Conservation (phyloP, 164 flowering plant genomes). For the Akebia trifoliata region DNA sequence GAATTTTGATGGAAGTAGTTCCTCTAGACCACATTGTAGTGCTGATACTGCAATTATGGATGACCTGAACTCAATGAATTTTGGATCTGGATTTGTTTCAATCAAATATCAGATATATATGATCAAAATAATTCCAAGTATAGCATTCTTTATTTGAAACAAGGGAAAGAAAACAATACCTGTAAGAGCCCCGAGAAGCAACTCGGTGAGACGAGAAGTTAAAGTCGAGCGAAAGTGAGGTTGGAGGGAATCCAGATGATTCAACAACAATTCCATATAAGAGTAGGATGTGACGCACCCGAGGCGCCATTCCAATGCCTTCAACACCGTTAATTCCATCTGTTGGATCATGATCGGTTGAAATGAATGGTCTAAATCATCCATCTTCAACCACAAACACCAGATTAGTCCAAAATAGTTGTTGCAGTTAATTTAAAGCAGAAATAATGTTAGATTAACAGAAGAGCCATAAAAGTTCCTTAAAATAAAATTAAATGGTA, state of each 20-base stretch:
- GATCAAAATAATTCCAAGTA: background rate
- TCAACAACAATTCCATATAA: conserved; percentile 32
- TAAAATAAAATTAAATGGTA: too few species aligned
- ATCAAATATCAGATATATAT: background rate
- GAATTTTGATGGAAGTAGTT: conserved; percentile 25
- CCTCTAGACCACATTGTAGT: conserved; percentile 34
- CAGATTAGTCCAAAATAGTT: too few species aligned
- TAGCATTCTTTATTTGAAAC: too few species aligned
- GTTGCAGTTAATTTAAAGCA: too few species aligned
- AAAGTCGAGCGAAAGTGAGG: conserved; percentile 20
- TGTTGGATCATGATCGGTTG: conserved; percentile 28
- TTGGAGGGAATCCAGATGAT: conserved; percentile 21
- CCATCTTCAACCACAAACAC: conserved; percentile 29
- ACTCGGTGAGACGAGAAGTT: conserved; percentile 26
- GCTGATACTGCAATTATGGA: conserved; percentile 41
- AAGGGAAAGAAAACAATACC: too few species aligned
- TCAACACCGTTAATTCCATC: conserved; percentile 47
- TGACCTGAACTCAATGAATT: conserved; percentile 40
- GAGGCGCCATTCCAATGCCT: conserved; percentile 48
- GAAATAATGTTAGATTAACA: too few species aligned
- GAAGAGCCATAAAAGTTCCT: too few species aligned
- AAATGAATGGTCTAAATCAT: conserved; percentile 35
- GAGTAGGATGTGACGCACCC: conserved; percentile 41
- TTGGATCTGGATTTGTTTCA: conserved; percentile 32
- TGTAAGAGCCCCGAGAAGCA: conserved; percentile 36